These are phyloP conservation scores for Psilocybe cubensis DNA, from an alignment of 768 basidiomycete genomes.

Conservation along the genomic window DNA sequence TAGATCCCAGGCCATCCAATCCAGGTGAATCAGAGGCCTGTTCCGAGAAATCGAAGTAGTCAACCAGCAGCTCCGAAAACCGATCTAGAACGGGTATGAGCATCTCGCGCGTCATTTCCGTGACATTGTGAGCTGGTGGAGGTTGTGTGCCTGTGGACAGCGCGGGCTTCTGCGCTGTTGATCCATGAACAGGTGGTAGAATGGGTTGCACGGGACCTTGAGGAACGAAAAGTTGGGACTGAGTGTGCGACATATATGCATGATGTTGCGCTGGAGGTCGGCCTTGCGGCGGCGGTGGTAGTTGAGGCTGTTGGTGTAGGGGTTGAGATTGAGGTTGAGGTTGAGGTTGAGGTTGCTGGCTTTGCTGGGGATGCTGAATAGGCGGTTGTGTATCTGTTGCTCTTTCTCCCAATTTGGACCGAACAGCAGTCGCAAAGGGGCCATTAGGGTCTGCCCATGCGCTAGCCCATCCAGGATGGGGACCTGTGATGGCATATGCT, in stretches of 20 bases:
- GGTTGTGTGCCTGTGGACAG: neutral
- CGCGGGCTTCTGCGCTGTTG: neutral
- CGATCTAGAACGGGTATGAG: conserved; percentile 50
- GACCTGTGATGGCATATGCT: neutral
- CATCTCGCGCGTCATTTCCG: conserved; percentile 41
- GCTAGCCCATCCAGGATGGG: neutral
- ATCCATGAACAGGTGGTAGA: neutral
- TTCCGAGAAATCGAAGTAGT: conserved; percentile 38
- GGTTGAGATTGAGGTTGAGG: neutral
- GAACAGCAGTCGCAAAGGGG: neutral
- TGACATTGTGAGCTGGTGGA: conserved; percentile 33
- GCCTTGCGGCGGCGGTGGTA: too few relatives aligned
- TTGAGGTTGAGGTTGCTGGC: neutral
- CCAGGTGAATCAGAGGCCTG: neutral
- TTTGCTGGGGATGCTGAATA: neutral
- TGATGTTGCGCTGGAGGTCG: neutral
- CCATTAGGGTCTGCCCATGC: neutral
- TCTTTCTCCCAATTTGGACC: too few relatives aligned
- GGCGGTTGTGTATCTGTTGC: neutral
- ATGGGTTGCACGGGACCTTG: neutral
- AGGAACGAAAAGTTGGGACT: neutral
- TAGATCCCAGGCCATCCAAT: neutral
- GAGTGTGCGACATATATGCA: neutral
- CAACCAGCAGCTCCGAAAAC: conserved; percentile 52
- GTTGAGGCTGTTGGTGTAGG: too few relatives aligned